Conservation (phyloP, 306 rosid genomes). For the Prunus mira region DNA sequence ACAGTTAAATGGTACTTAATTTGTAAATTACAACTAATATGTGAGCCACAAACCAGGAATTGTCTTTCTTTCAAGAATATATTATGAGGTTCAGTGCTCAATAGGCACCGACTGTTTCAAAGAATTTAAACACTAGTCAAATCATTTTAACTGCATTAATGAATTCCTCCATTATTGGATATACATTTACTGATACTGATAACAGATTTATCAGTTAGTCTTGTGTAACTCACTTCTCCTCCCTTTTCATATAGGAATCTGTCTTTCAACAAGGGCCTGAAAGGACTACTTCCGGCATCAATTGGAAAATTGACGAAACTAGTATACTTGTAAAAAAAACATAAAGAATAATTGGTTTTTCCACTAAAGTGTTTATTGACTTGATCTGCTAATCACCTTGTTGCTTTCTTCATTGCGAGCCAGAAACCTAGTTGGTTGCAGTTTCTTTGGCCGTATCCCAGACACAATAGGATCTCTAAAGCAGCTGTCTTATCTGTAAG, state of each 20-base stretch:
- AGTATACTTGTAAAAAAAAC: constrained; percentile 21
- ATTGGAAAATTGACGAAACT: constrained; percentile 35
- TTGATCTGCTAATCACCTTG: background rate
- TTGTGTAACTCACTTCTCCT: background rate
- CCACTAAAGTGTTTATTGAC: background rate
- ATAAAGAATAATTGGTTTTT: background rate
- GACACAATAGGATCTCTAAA: constrained; percentile 51
- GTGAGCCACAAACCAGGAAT: background rate
- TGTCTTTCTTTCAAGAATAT: too few relatives aligned
- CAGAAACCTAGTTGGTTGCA: constrained; percentile 59
- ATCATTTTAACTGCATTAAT: background rate
- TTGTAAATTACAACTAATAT: background rate
- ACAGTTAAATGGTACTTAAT: background rate
- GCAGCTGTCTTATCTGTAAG: constrained; percentile 57
- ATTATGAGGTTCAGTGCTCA: background rate
- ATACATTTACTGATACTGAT: background rate
- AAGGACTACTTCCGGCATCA: constrained; percentile 38
- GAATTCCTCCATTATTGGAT: background rate
- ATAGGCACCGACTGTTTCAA: background rate
- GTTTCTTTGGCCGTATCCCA: constrained; percentile 66
- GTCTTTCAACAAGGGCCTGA: constrained; percentile 42
- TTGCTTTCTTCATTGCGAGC: constrained; percentile 14
- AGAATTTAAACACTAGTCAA: background rate
- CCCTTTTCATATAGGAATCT: constrained; percentile 39
- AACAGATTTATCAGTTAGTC: background rate